Base-by-base conservation (phyloP, 306 rosid species). In the Dryas alaskensis region DNA sequence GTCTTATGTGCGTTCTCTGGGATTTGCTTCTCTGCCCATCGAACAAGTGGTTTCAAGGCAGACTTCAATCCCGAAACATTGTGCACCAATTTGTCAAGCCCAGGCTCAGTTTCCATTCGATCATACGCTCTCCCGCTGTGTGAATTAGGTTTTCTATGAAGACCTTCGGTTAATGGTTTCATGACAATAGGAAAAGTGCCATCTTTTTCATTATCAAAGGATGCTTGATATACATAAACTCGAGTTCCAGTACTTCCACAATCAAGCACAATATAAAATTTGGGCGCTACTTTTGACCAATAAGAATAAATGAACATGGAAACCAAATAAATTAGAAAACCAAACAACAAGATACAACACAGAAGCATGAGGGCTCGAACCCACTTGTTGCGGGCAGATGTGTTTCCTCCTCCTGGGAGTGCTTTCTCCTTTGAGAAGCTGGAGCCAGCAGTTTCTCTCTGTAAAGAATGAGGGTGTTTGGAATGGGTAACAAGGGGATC, bases 51-150 rank as follows among this genome's bases (percentile, higher is more conserved):
- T 69, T 86, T 88, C 73, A 94, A 78, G 7, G 92, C 96, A 65
- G 71, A 74, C 51, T 64, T 82, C 82, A 94, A 79, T 13, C 95
- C 96, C 31, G 97, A 75, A 4, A 77, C 68, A 75, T 94, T 87
- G 65, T 77, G 81, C 9, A 88, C 95, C 75, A 94, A 83, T 78
- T 88, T 94, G 84, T 94, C 92, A 49, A 94, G 80, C 43, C 97
- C 98, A 1, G 98, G 98, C 69, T 94, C 98, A 37, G 97, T 89
- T 81, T 94, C 98, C 88, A 91, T 84, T 72, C 98, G 78, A 81
- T 94, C 82, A 37, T 94, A 94, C 40, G 98, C 98, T n/a, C 97
- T 95, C 6, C 97, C 96, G 0, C 53, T 63, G 51, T 77, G 82
- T 1, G 83, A 54, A 12, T 77, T 80, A 31, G 70, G 76, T 73